Base-by-base conservation (phyloP, 1,284 basidiomycete genomes). In the Moniliophthora roreri region DNA sequence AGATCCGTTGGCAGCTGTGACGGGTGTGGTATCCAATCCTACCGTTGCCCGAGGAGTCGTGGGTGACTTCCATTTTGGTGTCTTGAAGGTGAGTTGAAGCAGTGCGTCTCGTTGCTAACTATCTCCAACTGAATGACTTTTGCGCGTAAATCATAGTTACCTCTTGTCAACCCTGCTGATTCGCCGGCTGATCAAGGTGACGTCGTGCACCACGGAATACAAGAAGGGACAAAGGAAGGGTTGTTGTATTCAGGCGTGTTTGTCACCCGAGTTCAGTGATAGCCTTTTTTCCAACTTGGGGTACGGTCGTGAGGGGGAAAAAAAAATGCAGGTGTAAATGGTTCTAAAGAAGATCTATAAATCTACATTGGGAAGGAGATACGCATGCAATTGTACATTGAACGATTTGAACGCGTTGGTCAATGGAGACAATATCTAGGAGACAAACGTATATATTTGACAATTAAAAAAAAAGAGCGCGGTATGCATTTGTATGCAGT, bases 61-160 rank as follows among this genome's bases (percentile, higher is more conserved):
- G 58, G 83, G 82, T 7, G 81, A 84, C 49, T 82, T 81, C 69
- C 82, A 84, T 61, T 75, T 83, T 58, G 79, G 76, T 4, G 61
- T 84, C 1, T 64, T 84, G 41, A 84, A 84, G 73, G 79, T 81
- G 32, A 47, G 68, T n/a, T n/a, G 35, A 48, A 67, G 54, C 16
- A 39, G 41, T 37, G 13, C 26, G n/a, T 51, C 48, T 16, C 39
- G n/a, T 21, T 40, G 5, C 6, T 40, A n/a, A n/a, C n/a, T 40
- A 15, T 15, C 15, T 16, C 20, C 8, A 8, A 40, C n/a, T n/a
- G n/a, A 40, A 40, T 13, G 21, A 46, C n/a, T n/a, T n/a, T n/a
- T n/a, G n/a, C n/a, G n/a, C n/a, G n/a, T n/a, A n/a, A n/a, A 5
- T 21, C 21, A 32, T 32, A 85, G 82, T 72, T 85, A 16, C 81